Base-by-base conservation (phyloP, 331 rosid species). In the Malus hybrid region DNA sequence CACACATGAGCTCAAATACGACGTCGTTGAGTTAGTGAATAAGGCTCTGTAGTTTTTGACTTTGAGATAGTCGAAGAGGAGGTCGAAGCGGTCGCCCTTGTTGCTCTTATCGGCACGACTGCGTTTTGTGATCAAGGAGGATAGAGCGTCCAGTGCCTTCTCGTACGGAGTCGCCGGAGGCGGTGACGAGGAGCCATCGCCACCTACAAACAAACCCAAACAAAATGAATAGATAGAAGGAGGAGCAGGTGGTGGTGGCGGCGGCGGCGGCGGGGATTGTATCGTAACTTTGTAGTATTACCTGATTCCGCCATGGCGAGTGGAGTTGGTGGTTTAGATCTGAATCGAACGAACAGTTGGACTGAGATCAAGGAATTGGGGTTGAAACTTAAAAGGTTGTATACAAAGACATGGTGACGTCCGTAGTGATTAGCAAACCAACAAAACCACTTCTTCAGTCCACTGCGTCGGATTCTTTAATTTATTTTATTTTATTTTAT, bases 81-180 rank as follows among this genome's bases (percentile, higher is more conserved):
- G 75, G 55, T 77, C 86, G 81, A 91, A 91, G 46, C 92, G 85
- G 32, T 91, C 99, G 66, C 90, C 99, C 68, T 78, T 62, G 73
- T 86, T 87, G 88, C 85, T 88, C 78, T 77, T 87, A 74, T 93
- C 96, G 56, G 91, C 91, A 50, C 96, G 96, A 63, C 87, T 90
- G 72, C 96, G 95, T 79, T 78, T 81, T 13, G 96, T 87, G 74
- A 94, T 94, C 80, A 94, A 78, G 61, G 99, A 94, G 32, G 96
- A 94, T 74, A 94, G 77, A 10, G 91, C 96, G 57, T 85, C 89
- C 88, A 94, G 70, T 60, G 96, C 99, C 80, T 92, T 93, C 78
- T 92, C 90, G 74, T 88, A 94, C 2, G 92, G 80, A 60, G 89
- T 68, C 70, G 72, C n/a, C 55, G 80, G 36, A 10, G 66, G 33